These are phyloP conservation scores for Spiromastix sp. DNA, from an alignment of 2,329 filamentous ascomycete species.

Conservation along the genomic window DNA sequence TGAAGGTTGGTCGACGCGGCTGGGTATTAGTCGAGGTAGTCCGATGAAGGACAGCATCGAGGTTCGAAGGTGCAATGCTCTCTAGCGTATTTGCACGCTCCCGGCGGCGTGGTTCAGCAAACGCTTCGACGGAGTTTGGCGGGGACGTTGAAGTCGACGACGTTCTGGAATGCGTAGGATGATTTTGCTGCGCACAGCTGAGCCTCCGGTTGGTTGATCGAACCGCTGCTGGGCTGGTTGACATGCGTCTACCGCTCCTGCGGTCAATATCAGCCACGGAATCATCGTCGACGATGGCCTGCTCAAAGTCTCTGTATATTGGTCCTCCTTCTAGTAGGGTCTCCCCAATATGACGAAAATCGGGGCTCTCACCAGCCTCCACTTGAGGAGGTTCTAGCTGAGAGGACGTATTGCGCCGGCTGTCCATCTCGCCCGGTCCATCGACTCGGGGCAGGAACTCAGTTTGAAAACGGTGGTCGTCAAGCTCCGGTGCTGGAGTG, in stretches of 20 bases:
- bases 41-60: conserved; percentile 54
- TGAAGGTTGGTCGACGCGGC: conserved; percentile 49
- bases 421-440: conserved; percentile 27
- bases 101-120: conserved; percentile 79
- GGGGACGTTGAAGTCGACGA: conserved; percentile 58
- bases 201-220: conserved; percentile 23
- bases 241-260: conserved; percentile 26
- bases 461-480: conserved; percentile 64
- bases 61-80: conserved; percentile 44
- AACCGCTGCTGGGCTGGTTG: conserved; percentile 31
- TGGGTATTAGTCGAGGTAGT: conserved; percentile 61
- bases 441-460: conserved; percentile 25
- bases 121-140: conserved; percentile 95
- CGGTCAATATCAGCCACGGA: conserved; percentile 26
- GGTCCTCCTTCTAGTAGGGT: conserved; percentile 32
- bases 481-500: conserved; percentile 57
- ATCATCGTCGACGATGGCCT: conserved; percentile 66
- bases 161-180: conserved; percentile 32
- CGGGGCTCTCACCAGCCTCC: conserved; percentile 38
- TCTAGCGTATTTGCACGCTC: conserved; percentile 62
- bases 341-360: conserved; percentile 38
- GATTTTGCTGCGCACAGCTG: conserved; percentile 29
- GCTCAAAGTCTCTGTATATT: conserved; percentile 73
- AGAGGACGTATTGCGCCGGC: conserved; percentile 26
- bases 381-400: conserved; percentile 39